Base-by-base conservation (phyloP, 2,329 filamentous ascomycete genomes). In the Fusarium siculi region DNA sequence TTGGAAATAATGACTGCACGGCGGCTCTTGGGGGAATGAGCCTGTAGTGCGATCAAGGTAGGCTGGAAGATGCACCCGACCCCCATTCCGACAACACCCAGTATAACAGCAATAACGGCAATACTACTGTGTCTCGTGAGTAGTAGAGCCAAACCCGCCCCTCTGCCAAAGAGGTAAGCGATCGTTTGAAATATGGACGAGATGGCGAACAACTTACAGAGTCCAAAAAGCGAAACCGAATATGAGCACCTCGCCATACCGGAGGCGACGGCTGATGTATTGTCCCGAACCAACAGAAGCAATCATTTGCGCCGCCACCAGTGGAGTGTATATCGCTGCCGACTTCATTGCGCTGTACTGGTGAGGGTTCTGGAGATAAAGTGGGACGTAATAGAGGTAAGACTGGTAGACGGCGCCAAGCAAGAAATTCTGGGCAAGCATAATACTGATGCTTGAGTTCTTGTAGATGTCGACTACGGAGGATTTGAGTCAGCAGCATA, bases 1-100 rank as follows among this genome's bases (percentile, higher is more conserved):
- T 65, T 65, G 0, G 58, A 65, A 5, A 65, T 65, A 0, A 65
- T 65, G 8, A 65, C 62, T 1, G 62, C 62, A 2, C 62, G 58
- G 4, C 62, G 62, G 16, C 62, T 65, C 19, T 65, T 65, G 0
- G 58, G 58, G 0, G 58, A 65, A 9, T 65, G 62, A 1, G 62
- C 62, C 1, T 65, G 62, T 4, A 65, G 9, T 2, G 62, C 58
- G 6, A 65, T 65, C 10, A 65, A 11, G 1, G 59, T 65, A 0
- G 62, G 62, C 4, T 65, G 62, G 2, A 65, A 65, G 7, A 64
- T 64, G 6, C 28, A 40, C 0, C 62, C 62, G 4, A 63, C 62
- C 1, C 62, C 62, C 4, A 4, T 40, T 30, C 62, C 62, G 2
- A 64, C 39, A 5, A 65, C 5, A 4, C 15, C 39, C 1, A 65